phyloP scores from a whole-genome alignment of 306 rosid species.

The Vigna unguiculata region DNA sequence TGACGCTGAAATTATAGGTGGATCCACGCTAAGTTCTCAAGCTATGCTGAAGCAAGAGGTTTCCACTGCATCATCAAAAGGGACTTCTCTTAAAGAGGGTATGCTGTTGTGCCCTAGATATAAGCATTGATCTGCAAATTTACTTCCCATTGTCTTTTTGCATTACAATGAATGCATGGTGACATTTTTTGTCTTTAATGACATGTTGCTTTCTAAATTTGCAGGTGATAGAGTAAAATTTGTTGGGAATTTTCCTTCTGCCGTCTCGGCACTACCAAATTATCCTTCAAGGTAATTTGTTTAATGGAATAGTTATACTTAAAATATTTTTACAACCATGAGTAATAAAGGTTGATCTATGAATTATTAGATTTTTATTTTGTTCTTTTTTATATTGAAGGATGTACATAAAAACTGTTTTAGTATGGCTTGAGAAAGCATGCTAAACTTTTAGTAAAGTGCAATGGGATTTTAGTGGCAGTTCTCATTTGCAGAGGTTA shows the following conservation, averaged over 20 bases:
- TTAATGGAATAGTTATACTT: not conserved
- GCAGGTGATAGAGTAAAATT: constrained; percentile 93
- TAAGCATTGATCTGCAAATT: constrained; percentile 6
- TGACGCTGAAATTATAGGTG: constrained; percentile 87
- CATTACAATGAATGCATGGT: not conserved
- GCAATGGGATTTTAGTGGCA: not conserved
- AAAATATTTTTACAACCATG: not conserved
- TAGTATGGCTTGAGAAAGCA: not conserved
- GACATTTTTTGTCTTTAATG: constrained; percentile 2
- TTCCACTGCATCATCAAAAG: constrained; percentile 84
- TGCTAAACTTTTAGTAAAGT: not conserved
- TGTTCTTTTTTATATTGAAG: not conserved
- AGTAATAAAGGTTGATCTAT: not conserved
- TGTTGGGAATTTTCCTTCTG: constrained; percentile 68
- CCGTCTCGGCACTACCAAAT: constrained; percentile 53
- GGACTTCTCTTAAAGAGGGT: constrained; percentile 73
- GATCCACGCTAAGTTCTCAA: constrained; percentile 78
- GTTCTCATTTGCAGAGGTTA: constrained; percentile 5
- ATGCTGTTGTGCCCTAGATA: constrained; percentile 31
- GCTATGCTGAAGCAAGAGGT: constrained; percentile 85
- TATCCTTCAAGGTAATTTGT: constrained; percentile 69
- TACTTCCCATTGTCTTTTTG: not conserved
- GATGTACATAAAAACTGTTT: not conserved
- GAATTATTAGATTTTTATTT: constrained; percentile 19
- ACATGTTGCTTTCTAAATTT: constrained; percentile 38